Base-by-base conservation (phyloP, 2,329 filamentous ascomycete genomes). In the Sarocladium kiliense region DNA sequence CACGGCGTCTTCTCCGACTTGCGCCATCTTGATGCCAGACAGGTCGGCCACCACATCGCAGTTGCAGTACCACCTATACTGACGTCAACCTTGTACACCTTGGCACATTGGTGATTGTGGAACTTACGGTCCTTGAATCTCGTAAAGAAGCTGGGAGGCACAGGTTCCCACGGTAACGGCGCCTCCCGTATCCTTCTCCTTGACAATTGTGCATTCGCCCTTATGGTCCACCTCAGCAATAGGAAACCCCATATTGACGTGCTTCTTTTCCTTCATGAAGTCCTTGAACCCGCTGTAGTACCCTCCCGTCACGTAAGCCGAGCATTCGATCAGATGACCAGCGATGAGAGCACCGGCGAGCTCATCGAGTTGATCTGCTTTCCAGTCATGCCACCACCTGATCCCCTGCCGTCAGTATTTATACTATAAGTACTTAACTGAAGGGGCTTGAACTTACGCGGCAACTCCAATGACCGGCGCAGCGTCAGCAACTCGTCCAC, bases 151-250 rank as follows among this genome's bases (percentile, higher is more conserved):
- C 62, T 70, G 70, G 2, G 62, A 64, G 12, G 60, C 60, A 26
- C 65, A 63, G 1, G 65, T 69, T 18, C 59, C 61, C 10, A 56
- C 57, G 21, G 58, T 63, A 27, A 62, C 62, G 18, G 58, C 58
- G 16, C 64, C 65, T 34, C 47, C 47, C 3, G 62, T 64, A 25
- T 58, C 54, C 11, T 58, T 21, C 54, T 66, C 63, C 55, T 66
- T 67, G 27, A 58, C 60, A 36, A 68, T 63, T 41, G 61, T 57
- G 26, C 60, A 63, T 53, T 59, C 57, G 1, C 78, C 77, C 58
- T 76, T 74, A 2, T 59, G 61, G 19, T 69, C 70, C 11, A 82
- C 70, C 53, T 81, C 77, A 0, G 74, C 76, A 58, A 81, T 78
- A 1, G 74, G 75, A 55, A 78, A 79, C 0, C 70, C 69, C 1